These are phyloP conservation scores for Pueraria montana DNA, from an alignment of 306 rosid genomes.

Conservation along the genomic window DNA sequence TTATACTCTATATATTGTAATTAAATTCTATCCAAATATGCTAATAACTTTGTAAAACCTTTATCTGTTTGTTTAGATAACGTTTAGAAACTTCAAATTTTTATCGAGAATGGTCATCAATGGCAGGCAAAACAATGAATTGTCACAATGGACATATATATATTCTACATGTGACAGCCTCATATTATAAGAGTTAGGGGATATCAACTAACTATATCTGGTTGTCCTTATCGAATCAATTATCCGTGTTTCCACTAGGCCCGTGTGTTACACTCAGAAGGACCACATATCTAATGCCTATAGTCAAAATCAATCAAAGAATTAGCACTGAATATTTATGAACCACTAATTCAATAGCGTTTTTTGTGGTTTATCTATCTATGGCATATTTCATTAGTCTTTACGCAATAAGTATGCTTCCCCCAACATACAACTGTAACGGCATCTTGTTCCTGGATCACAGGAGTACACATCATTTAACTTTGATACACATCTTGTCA, in stretches of 20 bases:
- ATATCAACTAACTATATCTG: neutral
- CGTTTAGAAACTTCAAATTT: neutral
- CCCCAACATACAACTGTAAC: neutral
- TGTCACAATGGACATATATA: neutral
- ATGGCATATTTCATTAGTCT: neutral
- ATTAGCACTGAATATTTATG: neutral
- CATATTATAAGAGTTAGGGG: neutral
- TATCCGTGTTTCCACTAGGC: neutral
- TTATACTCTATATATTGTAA: too few species aligned
- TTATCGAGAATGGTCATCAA: neutral
- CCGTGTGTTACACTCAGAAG: neutral
- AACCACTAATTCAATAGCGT: conserved; percentile 4
- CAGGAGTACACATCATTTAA: neutral
- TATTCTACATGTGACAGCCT: neutral
- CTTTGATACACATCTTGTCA: too few species aligned
- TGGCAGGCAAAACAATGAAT: neutral
- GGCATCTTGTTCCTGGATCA: neutral
- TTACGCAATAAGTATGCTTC: neutral
- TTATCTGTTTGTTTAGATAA: neutral
- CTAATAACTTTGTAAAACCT: neutral
- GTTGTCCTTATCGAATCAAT: conserved; percentile 12
- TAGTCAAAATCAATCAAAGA: conserved; percentile 15
- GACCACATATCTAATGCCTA: neutral
- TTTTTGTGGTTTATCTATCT: neutral
- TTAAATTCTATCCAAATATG: neutral